Conservation (phyloP, 192 early-diverging fungal species). For the Linnemannia zychae region DNA sequence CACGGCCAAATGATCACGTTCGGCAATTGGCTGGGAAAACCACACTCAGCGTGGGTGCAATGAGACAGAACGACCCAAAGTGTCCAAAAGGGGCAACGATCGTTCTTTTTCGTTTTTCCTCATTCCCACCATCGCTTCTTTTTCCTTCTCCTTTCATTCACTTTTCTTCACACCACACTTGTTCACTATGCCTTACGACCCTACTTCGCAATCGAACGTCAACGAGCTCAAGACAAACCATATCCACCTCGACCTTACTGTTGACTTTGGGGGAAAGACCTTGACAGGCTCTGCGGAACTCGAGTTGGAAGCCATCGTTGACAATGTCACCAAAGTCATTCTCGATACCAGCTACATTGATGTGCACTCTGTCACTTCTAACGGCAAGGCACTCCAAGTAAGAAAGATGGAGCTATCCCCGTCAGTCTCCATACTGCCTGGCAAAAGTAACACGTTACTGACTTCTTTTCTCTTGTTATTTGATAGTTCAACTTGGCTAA, state of each 20-base stretch:
- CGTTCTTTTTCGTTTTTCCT: neutral
- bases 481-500: conserved; percentile 64
- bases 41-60: neutral
- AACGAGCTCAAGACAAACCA: conserved; percentile 77
- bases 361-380: conserved; percentile 51
- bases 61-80: neutral
- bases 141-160: neutral
- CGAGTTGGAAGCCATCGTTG: conserved; percentile 64
- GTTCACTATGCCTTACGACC: conserved; percentile 69
- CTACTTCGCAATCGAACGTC: conserved; percentile 87
- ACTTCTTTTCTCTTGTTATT: neutral
- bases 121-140: neutral
- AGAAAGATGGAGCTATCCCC: neutral
- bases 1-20: neutral
- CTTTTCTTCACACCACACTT: neutral
- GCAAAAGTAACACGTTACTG: neutral
- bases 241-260: conserved; percentile 78
- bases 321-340: conserved; percentile 70
- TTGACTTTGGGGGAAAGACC: conserved; percentile 81
- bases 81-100: conserved; percentile 4
- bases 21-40: neutral
- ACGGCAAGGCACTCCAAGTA: conserved; percentile 45
- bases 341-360: conserved; percentile 78
- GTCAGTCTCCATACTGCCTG: too few relatives aligned
- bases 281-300: conserved; percentile 78